These are phyloP conservation scores for Spongospora subterranea DNA, from an alignment of 208 protist species.

Conservation along the genomic window DNA sequence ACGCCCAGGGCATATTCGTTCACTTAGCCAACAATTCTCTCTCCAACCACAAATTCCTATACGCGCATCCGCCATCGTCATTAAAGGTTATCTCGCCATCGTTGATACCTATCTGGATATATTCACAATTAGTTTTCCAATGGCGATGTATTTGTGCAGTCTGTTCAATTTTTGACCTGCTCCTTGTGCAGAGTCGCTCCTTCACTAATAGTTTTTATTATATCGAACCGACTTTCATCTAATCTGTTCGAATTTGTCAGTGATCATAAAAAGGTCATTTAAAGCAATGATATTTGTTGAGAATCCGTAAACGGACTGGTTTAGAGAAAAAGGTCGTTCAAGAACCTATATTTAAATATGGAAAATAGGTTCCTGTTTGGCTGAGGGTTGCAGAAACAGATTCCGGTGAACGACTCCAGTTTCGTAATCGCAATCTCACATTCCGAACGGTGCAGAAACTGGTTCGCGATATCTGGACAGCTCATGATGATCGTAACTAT, in stretches of 20 bases:
- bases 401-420: background rate
- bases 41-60: background rate
- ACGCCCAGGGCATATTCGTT: background rate
- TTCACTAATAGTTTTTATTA: too few relatives aligned
- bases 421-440: slow-evolving; percentile 34
- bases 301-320: too few relatives aligned
- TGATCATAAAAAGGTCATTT: too few relatives aligned
- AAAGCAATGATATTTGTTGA: too few relatives aligned
- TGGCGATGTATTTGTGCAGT: too few relatives aligned
- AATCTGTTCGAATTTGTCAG: too few relatives aligned
- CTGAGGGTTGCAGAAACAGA: background rate
- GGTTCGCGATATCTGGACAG: background rate
- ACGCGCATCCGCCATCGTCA: background rate
- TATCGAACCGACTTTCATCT: too few relatives aligned
- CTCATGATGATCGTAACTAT: background rate
- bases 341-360: too few relatives aligned
- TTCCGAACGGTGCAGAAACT: background rate
- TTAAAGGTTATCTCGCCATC: background rate
- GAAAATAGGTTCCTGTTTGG: slow-evolving; percentile 14
- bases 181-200: too few relatives aligned
- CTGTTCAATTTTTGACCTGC: too few relatives aligned
- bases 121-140: too few relatives aligned
- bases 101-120: background rate
- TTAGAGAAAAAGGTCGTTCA: too few relatives aligned
- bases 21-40: background rate